Conservation (phyloP, 1,284 basidiomycete genomes). For the Sparassis latifolia region DNA sequence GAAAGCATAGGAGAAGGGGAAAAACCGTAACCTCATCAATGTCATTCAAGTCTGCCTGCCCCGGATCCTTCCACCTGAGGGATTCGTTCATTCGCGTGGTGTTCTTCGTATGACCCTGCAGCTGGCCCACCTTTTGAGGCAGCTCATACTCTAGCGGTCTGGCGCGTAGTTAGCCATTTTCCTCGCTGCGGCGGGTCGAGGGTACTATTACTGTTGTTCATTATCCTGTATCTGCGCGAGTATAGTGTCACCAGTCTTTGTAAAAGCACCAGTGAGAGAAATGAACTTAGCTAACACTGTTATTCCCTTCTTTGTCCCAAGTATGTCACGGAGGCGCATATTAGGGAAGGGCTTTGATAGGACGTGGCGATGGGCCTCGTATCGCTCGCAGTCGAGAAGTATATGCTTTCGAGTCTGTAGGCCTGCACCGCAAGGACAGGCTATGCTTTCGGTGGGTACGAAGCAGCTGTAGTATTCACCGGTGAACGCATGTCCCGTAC, state of each 20-base stretch:
- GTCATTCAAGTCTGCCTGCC: no score
- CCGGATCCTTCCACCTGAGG: no score
- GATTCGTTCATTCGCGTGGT: no score
- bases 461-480: conserved; percentile 24
- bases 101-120: no score
- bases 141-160: no score
- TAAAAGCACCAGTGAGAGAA: neutral
- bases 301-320: neutral
- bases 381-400: conserved; percentile 7
- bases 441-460: conserved; percentile 14
- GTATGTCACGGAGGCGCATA: neutral
- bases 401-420: conserved; percentile 24
- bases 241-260: neutral
- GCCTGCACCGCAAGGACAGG: conserved; percentile 22
- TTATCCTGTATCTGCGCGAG: no score
- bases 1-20: no score
- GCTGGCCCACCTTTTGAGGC: no score
- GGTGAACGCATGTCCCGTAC: conserved; percentile 22
- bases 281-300: neutral
- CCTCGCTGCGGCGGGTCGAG: no score
- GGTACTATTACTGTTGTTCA: no score
- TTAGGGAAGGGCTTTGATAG: neutral
- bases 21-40: no score
- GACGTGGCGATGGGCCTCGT: neutral
- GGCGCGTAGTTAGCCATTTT: no score